Evolutionary conservation across 176 grass and related monocot genomes (phyloP).

Genomic region (Triticum timopheevii): DNA sequence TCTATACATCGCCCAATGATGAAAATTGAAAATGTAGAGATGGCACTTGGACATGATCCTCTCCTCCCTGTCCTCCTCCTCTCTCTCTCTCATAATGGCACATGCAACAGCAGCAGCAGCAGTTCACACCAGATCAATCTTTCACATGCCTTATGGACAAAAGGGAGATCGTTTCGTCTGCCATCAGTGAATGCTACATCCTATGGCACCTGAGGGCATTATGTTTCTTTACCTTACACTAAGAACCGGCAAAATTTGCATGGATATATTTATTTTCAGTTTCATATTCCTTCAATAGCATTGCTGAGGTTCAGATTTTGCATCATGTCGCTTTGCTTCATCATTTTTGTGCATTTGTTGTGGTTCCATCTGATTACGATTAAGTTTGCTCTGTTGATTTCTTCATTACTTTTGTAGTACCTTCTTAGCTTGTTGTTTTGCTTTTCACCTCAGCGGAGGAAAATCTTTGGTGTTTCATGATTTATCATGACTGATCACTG

Average conservation of each 20-base stretch:
- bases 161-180: background rate
- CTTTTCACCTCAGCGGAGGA: background rate
- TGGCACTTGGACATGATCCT: constrained; percentile 10
- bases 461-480: background rate
- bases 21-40: constrained; percentile 20
- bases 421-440: background rate
- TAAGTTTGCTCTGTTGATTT: background rate
- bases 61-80: background rate
- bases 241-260: background rate
- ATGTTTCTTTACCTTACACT: background rate
- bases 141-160: background rate
- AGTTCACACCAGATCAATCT: background rate
- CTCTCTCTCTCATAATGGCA: background rate
- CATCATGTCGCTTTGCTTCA: background rate
- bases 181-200: constrained; percentile 3
- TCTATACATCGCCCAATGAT: constrained; percentile 25
- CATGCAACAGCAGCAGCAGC: background rate
- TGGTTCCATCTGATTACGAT: background rate
- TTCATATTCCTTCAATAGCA: background rate
- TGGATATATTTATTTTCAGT: background rate
- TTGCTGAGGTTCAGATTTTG: background rate
- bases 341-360: background rate
- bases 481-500: too few species aligned
- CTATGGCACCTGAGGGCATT: constrained; percentile 8
- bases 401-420: background rate